These are phyloP conservation scores for Adansonia gregorii DNA, from an alignment of 441 rosid genomes.

Conservation along the genomic window DNA sequence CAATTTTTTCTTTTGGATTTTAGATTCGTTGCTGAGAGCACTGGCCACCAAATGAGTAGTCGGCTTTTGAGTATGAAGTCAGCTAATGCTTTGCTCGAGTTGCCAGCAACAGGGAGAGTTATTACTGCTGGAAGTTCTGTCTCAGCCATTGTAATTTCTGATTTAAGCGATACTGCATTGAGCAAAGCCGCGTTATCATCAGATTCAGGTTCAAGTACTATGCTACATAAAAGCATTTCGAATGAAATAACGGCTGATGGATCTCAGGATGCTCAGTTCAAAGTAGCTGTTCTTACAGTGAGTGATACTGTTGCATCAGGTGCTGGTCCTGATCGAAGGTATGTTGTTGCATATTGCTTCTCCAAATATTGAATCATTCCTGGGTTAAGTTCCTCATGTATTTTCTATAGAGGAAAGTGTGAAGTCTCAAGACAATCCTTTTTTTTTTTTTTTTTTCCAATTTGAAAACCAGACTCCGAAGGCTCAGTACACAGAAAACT, in stretches of 20 bases:
- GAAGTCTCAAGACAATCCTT: not conserved
- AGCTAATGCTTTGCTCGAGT: constrained; percentile 88
- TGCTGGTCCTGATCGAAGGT: constrained; percentile 93
- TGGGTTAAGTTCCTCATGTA: not conserved
- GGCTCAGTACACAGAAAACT: constrained; percentile 15
- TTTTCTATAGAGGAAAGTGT: not conserved
- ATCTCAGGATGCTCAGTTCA: constrained; percentile 43
- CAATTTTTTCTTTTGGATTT: constrained; percentile 33
- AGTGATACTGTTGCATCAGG: constrained; percentile 92
- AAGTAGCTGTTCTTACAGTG: constrained; percentile 83
- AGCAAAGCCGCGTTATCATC: constrained; percentile 36
- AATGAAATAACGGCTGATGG: constrained; percentile 35
- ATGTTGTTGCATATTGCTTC: constrained; percentile 31
- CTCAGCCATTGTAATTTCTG: constrained; percentile 69
- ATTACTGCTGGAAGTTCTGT: constrained; percentile 75
- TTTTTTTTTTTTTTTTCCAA: not conserved
- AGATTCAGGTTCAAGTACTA: constrained; percentile 41
- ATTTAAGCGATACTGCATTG: constrained; percentile 43
- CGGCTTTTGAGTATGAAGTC: constrained; percentile 92
- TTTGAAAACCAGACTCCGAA: not conserved
- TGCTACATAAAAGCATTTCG: constrained; percentile 36
- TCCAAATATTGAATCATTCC: constrained; percentile 16
- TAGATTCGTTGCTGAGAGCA: constrained; percentile 95
- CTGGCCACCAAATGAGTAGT: constrained; percentile 90
- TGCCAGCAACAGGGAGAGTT: constrained; percentile 68